Conservation (phyloP, 768 basidiomycete species). For the Xerocomus spinulosus region DNA sequence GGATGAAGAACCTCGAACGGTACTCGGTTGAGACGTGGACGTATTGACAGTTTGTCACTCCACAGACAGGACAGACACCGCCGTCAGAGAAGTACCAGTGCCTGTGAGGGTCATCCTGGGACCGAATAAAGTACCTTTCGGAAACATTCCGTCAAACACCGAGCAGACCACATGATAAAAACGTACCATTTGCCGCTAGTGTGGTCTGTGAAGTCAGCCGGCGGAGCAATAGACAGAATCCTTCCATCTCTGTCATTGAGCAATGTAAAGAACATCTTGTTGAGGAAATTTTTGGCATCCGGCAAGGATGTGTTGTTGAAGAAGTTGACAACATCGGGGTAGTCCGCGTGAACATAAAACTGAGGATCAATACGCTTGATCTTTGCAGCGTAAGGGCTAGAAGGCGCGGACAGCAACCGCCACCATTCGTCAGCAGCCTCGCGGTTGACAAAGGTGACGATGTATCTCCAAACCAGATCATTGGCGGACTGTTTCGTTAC, state of each 20-base stretch:
- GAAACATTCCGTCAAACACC: not conserved
- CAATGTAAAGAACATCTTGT: slow-evolving; percentile 1
- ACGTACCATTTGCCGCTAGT: slow-evolving; percentile 1
- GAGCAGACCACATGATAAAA: not conserved
- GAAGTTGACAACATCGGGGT: not conserved
- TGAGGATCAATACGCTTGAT: not conserved
- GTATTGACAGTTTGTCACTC: not conserved
- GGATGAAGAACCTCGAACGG: not conserved
- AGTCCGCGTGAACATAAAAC: not conserved
- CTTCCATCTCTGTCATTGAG: not conserved
- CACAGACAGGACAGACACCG: slow-evolving; percentile 1
- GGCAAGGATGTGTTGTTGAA: not conserved
- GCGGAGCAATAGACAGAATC: not conserved
- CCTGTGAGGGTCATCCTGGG: not conserved
- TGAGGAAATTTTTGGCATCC: not conserved
- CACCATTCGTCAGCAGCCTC: slow-evolving; percentile 27
- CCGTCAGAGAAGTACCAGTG: slow-evolving; percentile 1
- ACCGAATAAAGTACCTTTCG: slow-evolving; percentile 1
- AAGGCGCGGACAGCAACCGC: slow-evolving; percentile 15
- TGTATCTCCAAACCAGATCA: not conserved
- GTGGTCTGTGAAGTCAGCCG: not conserved
- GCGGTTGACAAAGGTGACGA: slow-evolving; percentile 20
- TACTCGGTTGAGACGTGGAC: slow-evolving; percentile 4
- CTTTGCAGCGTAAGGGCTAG: not conserved
- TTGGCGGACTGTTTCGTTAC: not conserved